phyloP scores from a whole-genome alignment of 805 yeast genomes.

The Saturnispora bothae region DNA sequence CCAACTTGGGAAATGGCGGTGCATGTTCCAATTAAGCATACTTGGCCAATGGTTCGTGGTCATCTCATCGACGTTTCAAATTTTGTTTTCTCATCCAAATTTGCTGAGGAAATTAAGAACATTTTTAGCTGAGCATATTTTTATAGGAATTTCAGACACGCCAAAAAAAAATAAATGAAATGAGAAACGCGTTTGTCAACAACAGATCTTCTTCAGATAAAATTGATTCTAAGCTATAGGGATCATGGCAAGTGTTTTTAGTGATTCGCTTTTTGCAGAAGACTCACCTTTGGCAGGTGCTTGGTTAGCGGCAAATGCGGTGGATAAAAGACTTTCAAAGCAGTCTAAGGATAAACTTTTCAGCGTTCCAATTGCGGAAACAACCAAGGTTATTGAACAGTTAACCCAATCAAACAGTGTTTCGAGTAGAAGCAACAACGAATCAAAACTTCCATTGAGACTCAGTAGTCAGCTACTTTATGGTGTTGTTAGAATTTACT shows the following conservation, averaged over 20 bases:
- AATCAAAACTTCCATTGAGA: slow-evolving; percentile 63
- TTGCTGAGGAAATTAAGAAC: background rate
- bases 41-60: background rate
- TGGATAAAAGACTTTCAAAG: slow-evolving; percentile 67
- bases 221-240: no score
- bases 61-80: background rate
- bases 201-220: no score
- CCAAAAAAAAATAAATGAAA: background rate
- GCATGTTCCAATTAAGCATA: slow-evolving; percentile 6
- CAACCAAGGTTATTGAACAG: slow-evolving; percentile 52
- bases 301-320: slow-evolving; percentile 79
- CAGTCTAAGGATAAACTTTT: slow-evolving; percentile 43
- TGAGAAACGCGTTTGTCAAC: slow-evolving; percentile 5
- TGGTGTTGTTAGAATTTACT: slow-evolving; percentile 81
- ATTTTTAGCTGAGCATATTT: slow-evolving; percentile 2
- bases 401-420: slow-evolving; percentile 14
- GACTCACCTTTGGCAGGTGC: slow-evolving; percentile 83
- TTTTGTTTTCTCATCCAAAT: background rate
- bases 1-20: slow-evolving; percentile 30
- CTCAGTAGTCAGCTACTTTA: slow-evolving; percentile 77
- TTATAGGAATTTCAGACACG: background rate
- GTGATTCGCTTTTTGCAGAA: slow-evolving; percentile 45
- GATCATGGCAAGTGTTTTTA: slow-evolving; percentile 24
- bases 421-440: background rate
- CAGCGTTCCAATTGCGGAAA: slow-evolving; percentile 58